Conservation (phyloP, 2,329 filamentous ascomycete species). For the Madurella mycetomatis region DNA sequence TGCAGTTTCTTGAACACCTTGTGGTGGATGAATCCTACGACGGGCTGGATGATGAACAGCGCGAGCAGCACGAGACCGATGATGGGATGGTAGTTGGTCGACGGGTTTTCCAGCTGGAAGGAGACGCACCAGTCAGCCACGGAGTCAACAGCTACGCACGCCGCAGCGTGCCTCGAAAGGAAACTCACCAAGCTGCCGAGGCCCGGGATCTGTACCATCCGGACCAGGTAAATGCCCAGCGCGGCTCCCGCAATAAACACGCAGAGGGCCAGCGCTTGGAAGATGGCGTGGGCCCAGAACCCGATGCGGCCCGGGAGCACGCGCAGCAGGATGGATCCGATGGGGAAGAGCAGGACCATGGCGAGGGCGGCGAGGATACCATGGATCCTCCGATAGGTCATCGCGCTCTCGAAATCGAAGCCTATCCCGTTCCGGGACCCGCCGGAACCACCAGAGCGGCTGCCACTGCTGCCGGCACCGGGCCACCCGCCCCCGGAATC, state of each 20-base stretch:
- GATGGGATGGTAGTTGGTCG: slow-evolving; percentile 41
- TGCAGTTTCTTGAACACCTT: slow-evolving; percentile 34
- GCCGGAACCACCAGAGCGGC: background rate
- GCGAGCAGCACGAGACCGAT: slow-evolving; percentile 42
- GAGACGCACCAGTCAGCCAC: background rate
- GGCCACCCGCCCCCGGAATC: background rate
- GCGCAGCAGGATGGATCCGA: slow-evolving; percentile 41
- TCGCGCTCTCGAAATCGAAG: slow-evolving; percentile 30
- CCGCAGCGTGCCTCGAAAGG: background rate
- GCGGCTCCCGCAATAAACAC: slow-evolving; percentile 38
- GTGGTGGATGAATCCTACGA: slow-evolving; percentile 42
- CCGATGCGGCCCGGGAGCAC: slow-evolving; percentile 34
- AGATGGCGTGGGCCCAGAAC: slow-evolving; percentile 36
- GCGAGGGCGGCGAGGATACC: slow-evolving; percentile 39
- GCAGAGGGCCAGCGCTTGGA: slow-evolving; percentile 36
- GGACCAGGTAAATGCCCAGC: slow-evolving; percentile 40
- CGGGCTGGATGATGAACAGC: slow-evolving; percentile 38
- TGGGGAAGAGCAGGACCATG: slow-evolving; percentile 42
- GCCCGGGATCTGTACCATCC: slow-evolving; percentile 30
- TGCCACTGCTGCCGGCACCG: slow-evolving; percentile 1
- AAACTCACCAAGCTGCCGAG: slow-evolving; percentile 32
- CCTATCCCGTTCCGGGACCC: background rate
- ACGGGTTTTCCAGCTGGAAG: slow-evolving; percentile 30
- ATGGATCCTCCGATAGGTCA: slow-evolving; percentile 35
- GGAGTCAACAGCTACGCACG: background rate